Percentiles rank a stretch among this genome's conserved stretches.
phyloP scores from a whole-genome alignment of 2,329 filamentous ascomycete genomes.

The Exophiala oligosperma region DNA sequence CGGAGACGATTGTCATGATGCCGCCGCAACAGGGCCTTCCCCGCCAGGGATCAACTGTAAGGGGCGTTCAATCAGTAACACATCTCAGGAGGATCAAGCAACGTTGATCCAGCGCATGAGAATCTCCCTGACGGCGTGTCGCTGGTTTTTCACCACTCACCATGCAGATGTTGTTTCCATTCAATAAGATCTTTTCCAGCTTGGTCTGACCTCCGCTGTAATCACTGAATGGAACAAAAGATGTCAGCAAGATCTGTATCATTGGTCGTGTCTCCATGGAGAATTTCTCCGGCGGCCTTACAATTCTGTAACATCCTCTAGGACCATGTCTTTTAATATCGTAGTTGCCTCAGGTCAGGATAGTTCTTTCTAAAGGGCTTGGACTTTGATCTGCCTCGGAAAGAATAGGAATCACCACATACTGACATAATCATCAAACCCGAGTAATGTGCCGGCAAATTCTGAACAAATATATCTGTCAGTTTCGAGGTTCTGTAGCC shows the following conservation, averaged over 20 bases:
- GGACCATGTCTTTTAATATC: conserved; percentile 77
- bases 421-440: conserved; percentile 99
- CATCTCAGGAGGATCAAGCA: background rate
- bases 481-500: background rate
- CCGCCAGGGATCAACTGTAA: conserved; percentile 73
- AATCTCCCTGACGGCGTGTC: background rate
- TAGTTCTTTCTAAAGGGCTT: background rate
- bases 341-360: conserved; percentile 2
- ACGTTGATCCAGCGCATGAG: background rate
- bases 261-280: background rate
- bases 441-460: conserved; percentile 89
- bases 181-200: conserved; percentile 89
- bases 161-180: conserved; percentile 99
- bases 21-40: conserved; percentile 59
- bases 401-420: conserved; percentile 52
- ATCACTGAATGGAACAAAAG: conserved; percentile 49
- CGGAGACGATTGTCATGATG: conserved; percentile 11
- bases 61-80: conserved; percentile 6
- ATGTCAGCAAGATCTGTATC: background rate
- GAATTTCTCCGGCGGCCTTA: conserved; percentile 45
- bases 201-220: conserved; percentile 86
- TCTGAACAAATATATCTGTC: conserved; percentile 55
- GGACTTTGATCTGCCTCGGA: background rate
- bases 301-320: conserved; percentile 98
- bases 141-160: conserved; percentile 51